Base-by-base conservation (phyloP, 163 green algal species). In the Chlamydomonas reinhardtii region DNA sequence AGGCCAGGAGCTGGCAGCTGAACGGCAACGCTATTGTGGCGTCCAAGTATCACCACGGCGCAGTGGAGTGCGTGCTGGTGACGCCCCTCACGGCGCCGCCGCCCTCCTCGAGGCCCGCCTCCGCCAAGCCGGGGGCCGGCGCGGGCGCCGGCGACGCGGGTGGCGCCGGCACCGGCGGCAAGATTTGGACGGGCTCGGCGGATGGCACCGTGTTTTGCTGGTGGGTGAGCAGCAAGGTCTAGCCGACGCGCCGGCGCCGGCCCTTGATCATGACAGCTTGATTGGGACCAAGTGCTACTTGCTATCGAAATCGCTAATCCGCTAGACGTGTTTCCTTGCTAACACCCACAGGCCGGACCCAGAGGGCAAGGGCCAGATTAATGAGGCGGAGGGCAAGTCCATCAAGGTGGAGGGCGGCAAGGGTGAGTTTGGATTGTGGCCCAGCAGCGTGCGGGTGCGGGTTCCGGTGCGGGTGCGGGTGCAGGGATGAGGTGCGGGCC, bases 1-100 rank as follows among this genome's bases (percentile, higher is more conserved):
- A 87, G 82, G 72, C 82, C 37, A 87, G 82, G 82, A 87, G 72
- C 72, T 87, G 82, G 82, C 37, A 64, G 39, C 82, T 31, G 20
- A 34, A 69, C 72, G 87, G 87, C 31, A 65, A 71, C 0, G 76
- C 76, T 73, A 68, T 91, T 14, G 76, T 68, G 2, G 84, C 77
- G 54, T 87, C 89, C 82, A 90, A 88, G 56, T 89, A 92, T 80
- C 91, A 94, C 78, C 81, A 93, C 84, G 86, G 86, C 48, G 82
- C 77, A 17, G 90, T 94, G 73, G 89, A 94, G 75, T 90, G 79
- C 31, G 16, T 92, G 24, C 80, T 94, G 65, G 32, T 91, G 14
- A 92, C 86, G 2, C 84, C 88, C 17, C 27, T 85, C 54, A 12
- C 54, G 32, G 52, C 54, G 25, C 69, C 52, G 69, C 69, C 66